These are phyloP conservation scores for Erysiphe pulchra DNA, from an alignment of 2,329 filamentous ascomycete genomes.

Conservation along the genomic window DNA sequence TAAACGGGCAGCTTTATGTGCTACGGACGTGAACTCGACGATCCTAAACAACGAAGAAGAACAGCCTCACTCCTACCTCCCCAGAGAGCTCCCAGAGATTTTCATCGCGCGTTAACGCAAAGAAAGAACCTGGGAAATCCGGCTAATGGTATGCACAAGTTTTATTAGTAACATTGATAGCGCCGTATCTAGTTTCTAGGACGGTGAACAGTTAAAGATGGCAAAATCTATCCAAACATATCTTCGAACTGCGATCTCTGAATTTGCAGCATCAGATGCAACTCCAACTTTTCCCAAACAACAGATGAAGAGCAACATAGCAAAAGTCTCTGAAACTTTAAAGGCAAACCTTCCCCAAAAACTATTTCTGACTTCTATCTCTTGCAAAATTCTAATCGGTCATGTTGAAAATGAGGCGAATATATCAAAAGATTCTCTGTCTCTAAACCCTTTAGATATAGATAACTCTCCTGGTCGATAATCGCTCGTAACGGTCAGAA, in stretches of 20 bases:
- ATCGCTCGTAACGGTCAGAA: background rate
- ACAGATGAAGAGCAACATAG: background rate
- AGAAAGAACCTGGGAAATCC: background rate
- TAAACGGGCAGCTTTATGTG: background rate
- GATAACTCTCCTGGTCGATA: background rate
- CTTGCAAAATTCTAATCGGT: background rate
- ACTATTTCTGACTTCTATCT: background rate
- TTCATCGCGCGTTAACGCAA: background rate
- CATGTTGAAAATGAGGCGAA: background rate
- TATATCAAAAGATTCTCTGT: background rate
- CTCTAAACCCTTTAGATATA: background rate
- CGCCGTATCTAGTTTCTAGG: background rate
- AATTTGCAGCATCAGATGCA: background rate
- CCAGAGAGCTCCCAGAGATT: background rate
- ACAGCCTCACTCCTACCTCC: background rate
- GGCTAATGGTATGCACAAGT: background rate
- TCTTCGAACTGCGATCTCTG: background rate
- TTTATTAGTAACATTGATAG: background rate
- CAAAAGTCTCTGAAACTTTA: background rate
- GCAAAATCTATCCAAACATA: background rate
- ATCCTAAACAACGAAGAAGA: background rate
- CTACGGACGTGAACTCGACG: background rate
- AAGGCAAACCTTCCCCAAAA: background rate
- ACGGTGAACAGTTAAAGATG: background rate
- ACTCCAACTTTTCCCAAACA: background rate